Percentiles rank a stretch among this genome's conserved stretches.
Evolutionary conservation across 2,329 filamentous ascomycete species (phyloP).

Genomic region (Harringtonia lauricola): DNA sequence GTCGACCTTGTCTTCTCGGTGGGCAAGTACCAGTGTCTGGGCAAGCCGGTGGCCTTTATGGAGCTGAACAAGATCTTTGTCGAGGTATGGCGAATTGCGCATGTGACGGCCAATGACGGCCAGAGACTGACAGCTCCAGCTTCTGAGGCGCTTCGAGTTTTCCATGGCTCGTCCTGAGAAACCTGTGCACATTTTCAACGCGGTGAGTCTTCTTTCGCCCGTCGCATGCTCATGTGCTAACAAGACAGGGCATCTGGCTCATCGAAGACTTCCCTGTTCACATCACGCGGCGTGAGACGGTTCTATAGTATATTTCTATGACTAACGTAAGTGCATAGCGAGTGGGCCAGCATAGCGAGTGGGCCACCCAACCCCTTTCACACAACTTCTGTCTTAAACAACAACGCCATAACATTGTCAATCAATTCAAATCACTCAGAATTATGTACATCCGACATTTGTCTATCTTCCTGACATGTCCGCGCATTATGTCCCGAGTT

Average conservation of each 20-base stretch:
- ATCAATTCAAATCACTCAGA: no score
- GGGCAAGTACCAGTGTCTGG: conserved; percentile 28
- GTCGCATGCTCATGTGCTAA: not conserved
- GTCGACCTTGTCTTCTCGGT: conserved; percentile 27
- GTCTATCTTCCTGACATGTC: no score
- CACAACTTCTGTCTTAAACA: no score
- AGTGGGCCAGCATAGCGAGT: no score
- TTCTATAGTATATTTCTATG: not conserved
- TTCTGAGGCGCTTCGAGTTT: conserved; percentile 2
- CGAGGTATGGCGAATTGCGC: conserved; percentile 3
- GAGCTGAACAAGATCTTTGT: conserved; percentile 26
- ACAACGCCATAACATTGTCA: no score
- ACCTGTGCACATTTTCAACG: not conserved
- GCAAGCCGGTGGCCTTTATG: conserved; percentile 29
- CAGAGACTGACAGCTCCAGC: not conserved
- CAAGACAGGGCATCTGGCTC: not conserved
- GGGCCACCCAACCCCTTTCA: no score
- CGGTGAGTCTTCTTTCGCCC: not conserved
- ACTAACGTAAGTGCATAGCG: no score
- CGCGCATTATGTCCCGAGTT: no score
- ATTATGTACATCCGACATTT: no score
- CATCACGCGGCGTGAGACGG: not conserved
- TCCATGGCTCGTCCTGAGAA: not conserved
- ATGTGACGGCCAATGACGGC: not conserved
- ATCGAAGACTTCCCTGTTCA: not conserved